Base-by-base conservation (phyloP, 257 asterid species). In the Capsicum baccatum region DNA sequence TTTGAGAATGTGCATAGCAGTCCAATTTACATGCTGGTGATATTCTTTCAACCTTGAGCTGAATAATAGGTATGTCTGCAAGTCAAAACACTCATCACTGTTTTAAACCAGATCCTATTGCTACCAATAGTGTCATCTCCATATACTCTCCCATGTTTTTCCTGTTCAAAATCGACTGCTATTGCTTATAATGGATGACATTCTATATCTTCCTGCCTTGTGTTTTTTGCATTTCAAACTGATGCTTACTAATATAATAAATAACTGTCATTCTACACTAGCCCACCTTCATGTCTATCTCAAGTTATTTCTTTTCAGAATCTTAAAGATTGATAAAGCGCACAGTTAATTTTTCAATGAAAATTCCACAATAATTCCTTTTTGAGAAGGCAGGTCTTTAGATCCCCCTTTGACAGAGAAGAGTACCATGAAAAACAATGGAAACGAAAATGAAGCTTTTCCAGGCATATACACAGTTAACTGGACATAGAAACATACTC, bases 401-500 rank as follows among this genome's bases (percentile, higher is more conserved):
- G 44, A 76, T 76, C 26, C 60, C 52, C 63, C 48, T 52, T 26
- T 52, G 81, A 76, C 63, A 76, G 8, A 73, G 17, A 76, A 21
- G 81, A 8, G 26, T 52, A 76, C 21, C 81, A 76, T 67, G 84
- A 79, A 84, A 76, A 60, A 26, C 74, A 81, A 80, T 14, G 64
- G 76, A 69, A 35, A 9, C 21, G 63, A 84, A 85, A 86, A 44
- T 80, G 67, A 59, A 84, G 26, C n/a, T 12, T 50, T 67, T 54
- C 73, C 79, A 56, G 56, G 39, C 16, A 54, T 58, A 83, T 56
- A 83, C 39, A 69, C 37, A 50, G 50, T 39, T 86, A 83, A 55
- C 64, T 67, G 55, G 82, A 68, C 59, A 86, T 37, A 68, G 69
- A 80, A 85, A 89, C 97, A 62, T 93, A 96, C 99, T 93, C 94